Conservation (phyloP, 2,329 filamentous ascomycete species). For the Dryadomyces quercus-mongolicae region DNA sequence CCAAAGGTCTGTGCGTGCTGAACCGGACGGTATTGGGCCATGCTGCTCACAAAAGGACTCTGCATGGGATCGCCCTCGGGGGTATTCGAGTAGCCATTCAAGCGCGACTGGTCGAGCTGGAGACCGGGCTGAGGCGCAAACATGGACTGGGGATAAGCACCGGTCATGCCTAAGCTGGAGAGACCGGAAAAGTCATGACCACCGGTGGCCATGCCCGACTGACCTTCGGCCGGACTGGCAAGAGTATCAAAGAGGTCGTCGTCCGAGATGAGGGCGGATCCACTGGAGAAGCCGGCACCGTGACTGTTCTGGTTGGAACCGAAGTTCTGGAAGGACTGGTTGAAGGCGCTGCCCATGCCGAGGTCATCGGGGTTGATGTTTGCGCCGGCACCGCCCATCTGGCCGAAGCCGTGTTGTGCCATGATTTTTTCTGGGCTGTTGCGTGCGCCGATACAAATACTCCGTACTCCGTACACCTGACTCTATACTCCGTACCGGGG, state of each 20-base stretch:
- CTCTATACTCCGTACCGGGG: too few relatives aligned
- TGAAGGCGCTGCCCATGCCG: constrained; percentile 51
- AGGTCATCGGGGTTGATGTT: constrained; percentile 80
- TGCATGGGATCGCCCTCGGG: constrained; percentile 87
- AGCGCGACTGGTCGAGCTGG: constrained; percentile 54
- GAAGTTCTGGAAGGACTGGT: constrained; percentile 49
- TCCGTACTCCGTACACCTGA: too few relatives aligned
- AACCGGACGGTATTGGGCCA: constrained; percentile 63
- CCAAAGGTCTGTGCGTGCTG: constrained; percentile 45
- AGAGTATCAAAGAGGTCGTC: constrained; percentile 78
- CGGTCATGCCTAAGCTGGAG: constrained; percentile 41
- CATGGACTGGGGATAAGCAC: constrained; percentile 36
- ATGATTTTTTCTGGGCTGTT: constrained; percentile 20
- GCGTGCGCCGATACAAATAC: not conserved
- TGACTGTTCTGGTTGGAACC: constrained; percentile 41
- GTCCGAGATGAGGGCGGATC: constrained; percentile 69
- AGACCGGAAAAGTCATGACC: constrained; percentile 45
- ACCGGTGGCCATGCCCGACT: constrained; percentile 37
- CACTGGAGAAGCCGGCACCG: constrained; percentile 62
- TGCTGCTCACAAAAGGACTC: constrained; percentile 73
- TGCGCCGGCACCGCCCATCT: constrained; percentile 37
- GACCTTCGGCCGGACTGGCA: constrained; percentile 39
- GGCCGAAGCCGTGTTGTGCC: constrained; percentile 45
- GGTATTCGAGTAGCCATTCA: constrained; percentile 79
- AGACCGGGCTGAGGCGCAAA: constrained; percentile 45